Evolutionary conservation across 169 alveolate species (phyloP), one percentile per base, ranked within the genome.

Genomic region (Cryptosporidium tyzzeri): DNA sequence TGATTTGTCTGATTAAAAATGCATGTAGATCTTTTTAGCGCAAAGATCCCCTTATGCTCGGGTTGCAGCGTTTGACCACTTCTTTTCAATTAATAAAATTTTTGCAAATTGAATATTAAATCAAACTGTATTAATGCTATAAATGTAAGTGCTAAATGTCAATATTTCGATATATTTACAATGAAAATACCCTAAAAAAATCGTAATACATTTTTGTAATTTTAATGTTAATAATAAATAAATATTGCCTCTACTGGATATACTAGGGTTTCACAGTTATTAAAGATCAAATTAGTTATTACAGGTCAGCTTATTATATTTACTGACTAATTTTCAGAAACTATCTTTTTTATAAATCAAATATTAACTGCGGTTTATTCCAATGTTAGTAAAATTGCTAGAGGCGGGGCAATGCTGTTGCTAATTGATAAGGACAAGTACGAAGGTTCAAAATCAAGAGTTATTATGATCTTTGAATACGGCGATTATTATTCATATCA

Each of bases 21-120:
- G 68, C 86, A 73, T 73, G 86, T 73, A 73, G 86, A 73, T 73
- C 86, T 73, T 37, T 44, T 53, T 33, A 73, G 86, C 86, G 86
- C 86, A 73, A 73, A 59, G 70, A 69, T 69, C 84, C 84, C 84
- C 31, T 31, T 39, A 73, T 73, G 86, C 86, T 73, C 86, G 86
- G 59, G 71, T 71, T 59, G 71, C 86, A 59, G 70, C 86, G 68
- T 73, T 55, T 55, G 86, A 73, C 86, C 86, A 73, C 51, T 37
- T 14, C 37, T 44, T 44, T 69, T 41, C 62, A 41, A 26, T 23
- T 69, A 69, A 69, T 69, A 26, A 45, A 69, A 55, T n/a, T 55
- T 69, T 69, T 69, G 62, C 58, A 69, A 69, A 55, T 21, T 55
- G 23, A n/a, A 21, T 55, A 55, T 55, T 55, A 10, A 9, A 23